These are phyloP conservation scores for Bryum argenteum DNA, from an alignment of 225 moss, liverwort and hornwort species.

Conservation along the genomic window DNA sequence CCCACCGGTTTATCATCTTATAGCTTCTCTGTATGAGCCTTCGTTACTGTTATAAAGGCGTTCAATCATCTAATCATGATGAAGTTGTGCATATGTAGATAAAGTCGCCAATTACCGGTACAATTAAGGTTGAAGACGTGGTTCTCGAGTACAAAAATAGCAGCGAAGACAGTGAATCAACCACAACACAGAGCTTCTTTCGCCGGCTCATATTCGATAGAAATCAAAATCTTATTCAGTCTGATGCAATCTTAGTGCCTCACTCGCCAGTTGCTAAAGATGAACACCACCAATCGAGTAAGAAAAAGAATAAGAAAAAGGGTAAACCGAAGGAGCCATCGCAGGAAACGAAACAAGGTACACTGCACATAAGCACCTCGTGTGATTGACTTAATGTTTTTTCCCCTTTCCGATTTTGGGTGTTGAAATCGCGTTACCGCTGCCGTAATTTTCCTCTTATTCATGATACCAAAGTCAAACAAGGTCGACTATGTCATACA, in stretches of 20 bases:
- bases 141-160: slow-evolving; percentile 55
- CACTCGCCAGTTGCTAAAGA: slow-evolving; percentile 35
- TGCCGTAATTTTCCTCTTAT: slow-evolving; percentile 2
- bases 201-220: slow-evolving; percentile 88
- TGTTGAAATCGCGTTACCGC: background rate
- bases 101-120: slow-evolving; percentile 78
- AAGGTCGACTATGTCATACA: slow-evolving; percentile 4
- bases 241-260: slow-evolving; percentile 80
- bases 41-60: background rate
- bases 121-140: slow-evolving; percentile 87
- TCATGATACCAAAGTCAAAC: background rate
- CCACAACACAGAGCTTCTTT: slow-evolving; percentile 49
- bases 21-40: slow-evolving; percentile 5
- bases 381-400: slow-evolving; percentile 20
- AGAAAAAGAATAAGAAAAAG: slow-evolving; percentile 63
- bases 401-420: slow-evolving; percentile 11
- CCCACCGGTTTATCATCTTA: background rate
- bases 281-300: slow-evolving; percentile 35
- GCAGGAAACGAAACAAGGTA: slow-evolving; percentile 44
- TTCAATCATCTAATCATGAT: background rate
- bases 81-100: slow-evolving; percentile 50
- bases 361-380: background rate
- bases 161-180: slow-evolving; percentile 38
- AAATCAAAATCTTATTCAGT: slow-evolving; percentile 89
- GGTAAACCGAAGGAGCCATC: slow-evolving; percentile 52